These are phyloP conservation scores for Colletotrichum sansevieriae DNA, from an alignment of 2,329 filamentous ascomycete genomes.

Conservation along the genomic window DNA sequence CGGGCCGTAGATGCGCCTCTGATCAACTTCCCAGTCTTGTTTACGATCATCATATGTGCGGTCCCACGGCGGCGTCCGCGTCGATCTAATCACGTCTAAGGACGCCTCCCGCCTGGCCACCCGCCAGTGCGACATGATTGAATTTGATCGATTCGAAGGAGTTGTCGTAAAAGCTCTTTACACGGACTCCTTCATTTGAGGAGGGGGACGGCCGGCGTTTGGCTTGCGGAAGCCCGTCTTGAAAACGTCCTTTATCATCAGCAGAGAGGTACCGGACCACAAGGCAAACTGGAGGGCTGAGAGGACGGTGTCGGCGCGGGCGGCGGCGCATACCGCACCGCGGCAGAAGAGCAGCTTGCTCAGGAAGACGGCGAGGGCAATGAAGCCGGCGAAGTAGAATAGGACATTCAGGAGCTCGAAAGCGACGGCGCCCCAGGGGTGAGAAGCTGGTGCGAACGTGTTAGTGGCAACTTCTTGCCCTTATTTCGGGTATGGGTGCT, in stretches of 20 bases:
- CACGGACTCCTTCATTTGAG: constrained; percentile 43
- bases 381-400: constrained; percentile 72
- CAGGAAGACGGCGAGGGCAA: constrained; percentile 70
- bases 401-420: constrained; percentile 66
- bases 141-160: constrained; percentile 31
- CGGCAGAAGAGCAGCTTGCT: constrained; percentile 67
- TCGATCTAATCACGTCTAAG: constrained; percentile 32
- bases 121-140: constrained; percentile 28
- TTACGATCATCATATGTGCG: constrained; percentile 25
- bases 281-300: constrained; percentile 65
- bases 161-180: background rate
- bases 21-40: constrained; percentile 33
- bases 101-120: constrained; percentile 37
- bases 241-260: constrained; percentile 63
- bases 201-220: constrained; percentile 45
- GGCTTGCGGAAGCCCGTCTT: constrained; percentile 53
- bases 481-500: no score
- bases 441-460: constrained; percentile 51
- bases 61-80: constrained; percentile 38
- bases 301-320: constrained; percentile 67
- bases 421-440: constrained; percentile 62
- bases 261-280: constrained; percentile 64
- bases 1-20: constrained; percentile 39
- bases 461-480: background rate
- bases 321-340: constrained; percentile 68